phyloP scores from a whole-genome alignment of 805 yeast genomes.

The Barnettozyma populi region DNA sequence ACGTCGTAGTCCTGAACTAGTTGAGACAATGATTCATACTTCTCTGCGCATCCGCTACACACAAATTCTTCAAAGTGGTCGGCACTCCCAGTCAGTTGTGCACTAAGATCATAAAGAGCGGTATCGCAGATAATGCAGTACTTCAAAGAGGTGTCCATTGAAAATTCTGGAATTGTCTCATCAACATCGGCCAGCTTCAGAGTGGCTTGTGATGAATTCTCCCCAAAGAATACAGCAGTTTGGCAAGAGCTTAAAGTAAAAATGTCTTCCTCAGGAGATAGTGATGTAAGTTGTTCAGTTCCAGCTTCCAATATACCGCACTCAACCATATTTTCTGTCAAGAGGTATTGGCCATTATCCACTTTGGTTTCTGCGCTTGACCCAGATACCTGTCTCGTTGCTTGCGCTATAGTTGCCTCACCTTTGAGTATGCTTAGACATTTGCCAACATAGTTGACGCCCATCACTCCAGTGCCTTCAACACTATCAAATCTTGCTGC shows the following conservation, averaged over 20 bases:
- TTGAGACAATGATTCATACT: constrained; percentile 46
- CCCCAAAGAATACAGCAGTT: neutral
- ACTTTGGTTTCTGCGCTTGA: constrained; percentile 4
- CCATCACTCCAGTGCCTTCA: neutral
- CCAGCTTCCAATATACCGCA: neutral
- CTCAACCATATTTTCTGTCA: constrained; percentile 2
- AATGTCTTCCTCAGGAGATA: neutral
- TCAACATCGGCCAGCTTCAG: constrained; percentile 15
- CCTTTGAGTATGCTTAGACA: neutral
- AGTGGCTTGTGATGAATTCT: constrained; percentile 11
- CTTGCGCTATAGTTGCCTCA: neutral
- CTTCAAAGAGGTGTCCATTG: constrained; percentile 21
- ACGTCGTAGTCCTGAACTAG: constrained; percentile 35
- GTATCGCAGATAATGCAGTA: constrained; percentile 64
- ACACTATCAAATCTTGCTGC: constrained; percentile 8
- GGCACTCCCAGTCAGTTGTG: constrained; percentile 24
- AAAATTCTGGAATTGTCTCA: constrained; percentile 8
- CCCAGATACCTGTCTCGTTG: neutral
- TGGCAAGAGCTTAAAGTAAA: neutral
- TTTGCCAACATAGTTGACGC: neutral
- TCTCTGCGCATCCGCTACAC: constrained; percentile 55
- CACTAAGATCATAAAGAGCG: constrained; percentile 59
- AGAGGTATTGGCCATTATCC: constrained; percentile 1
- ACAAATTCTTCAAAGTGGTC: constrained; percentile 43
- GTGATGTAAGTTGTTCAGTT: neutral